A percentile compares a stretch with the other conserved stretches of the same genome.
Conservation (phyloP, 768 basidiomycete genomes). For the Podaxis pistillaris region DNA sequence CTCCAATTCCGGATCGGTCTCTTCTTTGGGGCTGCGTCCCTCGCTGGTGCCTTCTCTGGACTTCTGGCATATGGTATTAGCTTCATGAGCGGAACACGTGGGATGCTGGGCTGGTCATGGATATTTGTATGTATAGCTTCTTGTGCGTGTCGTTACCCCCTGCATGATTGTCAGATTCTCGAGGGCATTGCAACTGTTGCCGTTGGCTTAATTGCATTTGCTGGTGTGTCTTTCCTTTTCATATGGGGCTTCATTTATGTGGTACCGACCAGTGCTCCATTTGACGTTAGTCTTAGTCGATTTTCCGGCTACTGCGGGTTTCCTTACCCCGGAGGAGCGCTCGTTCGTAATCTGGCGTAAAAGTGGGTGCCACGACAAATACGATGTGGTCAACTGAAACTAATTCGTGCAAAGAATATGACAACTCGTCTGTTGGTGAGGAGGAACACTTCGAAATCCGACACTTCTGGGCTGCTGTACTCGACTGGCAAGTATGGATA, state of each 20-base stretch:
- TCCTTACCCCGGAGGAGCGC: conserved; percentile 61
- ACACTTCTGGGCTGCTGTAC: conserved; percentile 51
- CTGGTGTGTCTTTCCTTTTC: conserved; percentile 32
- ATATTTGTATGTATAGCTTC: conserved; percentile 47
- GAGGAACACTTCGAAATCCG: conserved; percentile 57
- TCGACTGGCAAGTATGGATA: conserved; percentile 62
- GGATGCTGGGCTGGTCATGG: conserved; percentile 63
- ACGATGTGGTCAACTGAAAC: neutral
- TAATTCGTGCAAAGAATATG: conserved; percentile 40
- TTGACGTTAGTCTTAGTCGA: conserved; percentile 51
- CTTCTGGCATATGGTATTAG: conserved; percentile 55
- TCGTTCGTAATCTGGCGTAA: conserved; percentile 53
- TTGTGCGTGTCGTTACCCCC: neutral
- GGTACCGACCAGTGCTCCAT: neutral
- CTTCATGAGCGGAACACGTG: conserved; percentile 46
- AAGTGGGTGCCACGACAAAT: conserved; percentile 36
- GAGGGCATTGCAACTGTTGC: conserved; percentile 63
- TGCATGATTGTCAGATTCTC: conserved; percentile 41
- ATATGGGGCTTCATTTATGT: neutral
- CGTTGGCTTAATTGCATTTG: conserved; percentile 51
- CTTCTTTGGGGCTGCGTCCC: conserved; percentile 65
- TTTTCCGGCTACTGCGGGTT: conserved; percentile 55
- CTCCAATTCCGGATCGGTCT: conserved; percentile 59
- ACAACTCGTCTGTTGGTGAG: conserved; percentile 56
- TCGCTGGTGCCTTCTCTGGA: conserved; percentile 64